Base-by-base conservation (phyloP, 2,329 filamentous ascomycete genomes). In the Pyrenophora tritici-repentis region DNA sequence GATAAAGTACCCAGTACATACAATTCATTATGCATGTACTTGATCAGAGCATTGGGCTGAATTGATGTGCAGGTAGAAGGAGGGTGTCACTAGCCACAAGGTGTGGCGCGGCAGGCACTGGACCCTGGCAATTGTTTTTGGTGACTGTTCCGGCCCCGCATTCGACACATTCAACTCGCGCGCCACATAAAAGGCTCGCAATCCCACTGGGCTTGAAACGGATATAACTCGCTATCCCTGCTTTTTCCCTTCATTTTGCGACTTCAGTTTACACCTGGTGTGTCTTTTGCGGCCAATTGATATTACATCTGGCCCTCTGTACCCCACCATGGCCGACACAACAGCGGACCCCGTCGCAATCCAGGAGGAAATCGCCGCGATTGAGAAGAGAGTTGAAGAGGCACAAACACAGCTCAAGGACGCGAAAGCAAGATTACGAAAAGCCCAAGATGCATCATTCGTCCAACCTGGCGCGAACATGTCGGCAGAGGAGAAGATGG, bases 401-500 rank as follows among this genome's bases (percentile, higher is more conserved):
- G 55, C 66, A 8, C 65, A 71, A 37, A 35, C 52, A 42, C 67
- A 69, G 34, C 50, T 71, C 10, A 62, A 66, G 34, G 67, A 71
- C 51, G 67, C 67, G 14, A 67, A 67, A 40, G 42, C 58, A 42
- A 61, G 67, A 32, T 53, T 71, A 50, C 58, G 63, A 42, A 60
- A 66, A 47, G 61, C 60, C 6, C 58, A 63, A 24, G 58, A 51
- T 39, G 58, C 56, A 2, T 52, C 52, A 2, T 43, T 51, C 16
- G 58, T 55, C 45, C 65, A 60, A 42, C 59, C 61, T n/a, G 61
- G 59, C 42, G 56, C 60, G 26, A 60, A 62, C 35, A 71, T 78
- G 70, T 78, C 74, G 67, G 76, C 58, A 31, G 76, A 82, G 55
- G 84, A 90, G 75, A 86, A 86, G 72, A 80, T 93, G 63, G 81